Base-by-base conservation (phyloP, 176 grass and related monocot species). In the Puccinellia tenuiflora region DNA sequence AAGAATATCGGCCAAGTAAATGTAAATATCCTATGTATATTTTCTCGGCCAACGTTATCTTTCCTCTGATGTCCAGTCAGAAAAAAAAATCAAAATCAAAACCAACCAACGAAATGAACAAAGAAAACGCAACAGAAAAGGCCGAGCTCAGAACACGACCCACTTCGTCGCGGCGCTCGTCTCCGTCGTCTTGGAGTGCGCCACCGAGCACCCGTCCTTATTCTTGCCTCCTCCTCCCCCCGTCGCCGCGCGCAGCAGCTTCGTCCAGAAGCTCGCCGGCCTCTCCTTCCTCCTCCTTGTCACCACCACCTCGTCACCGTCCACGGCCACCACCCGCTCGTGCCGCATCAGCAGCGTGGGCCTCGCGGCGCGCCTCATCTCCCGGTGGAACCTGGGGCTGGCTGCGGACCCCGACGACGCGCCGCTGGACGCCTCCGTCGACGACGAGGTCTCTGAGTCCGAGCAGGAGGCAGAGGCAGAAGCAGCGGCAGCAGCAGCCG, bases 221-320 rank as follows among this genome's bases (percentile, higher is more conserved):
- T n/a, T 62, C 79, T 64, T 83, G 48, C 73, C 61, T 33, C 71
- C 66, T 3, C 50, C 68, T 47, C 79, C 83, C 35, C 77, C 85
- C 1, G 34, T 35, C 54, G 89, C 72, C 26, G 89, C 89, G 20
- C 26, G 81, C 81, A 96, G 63, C 73, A 99, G 75, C 82, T 96
- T 96, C 5, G 77, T 52, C 96, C 96, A 99, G 81, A 92, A 87
- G 77, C 79, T 73, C 54, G 16, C 61, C 67, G 77, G 47, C 69
- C 83, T 28, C 75, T 75, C 64, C 43, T 68, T 74, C 61, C 60
- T 65, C 68, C 72, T 65, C 33, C 69, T 51, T 76, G 81, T 82
- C 47, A 68, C 57, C 13, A 72, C 25, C 10, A 75, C 72, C 33
- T 80, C 86, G 51, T 92, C 85, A 69, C 47, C 75, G 56, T 88